Conservation (phyloP, 2,329 filamentous ascomycete genomes). For the Fusarium sp. region DNA sequence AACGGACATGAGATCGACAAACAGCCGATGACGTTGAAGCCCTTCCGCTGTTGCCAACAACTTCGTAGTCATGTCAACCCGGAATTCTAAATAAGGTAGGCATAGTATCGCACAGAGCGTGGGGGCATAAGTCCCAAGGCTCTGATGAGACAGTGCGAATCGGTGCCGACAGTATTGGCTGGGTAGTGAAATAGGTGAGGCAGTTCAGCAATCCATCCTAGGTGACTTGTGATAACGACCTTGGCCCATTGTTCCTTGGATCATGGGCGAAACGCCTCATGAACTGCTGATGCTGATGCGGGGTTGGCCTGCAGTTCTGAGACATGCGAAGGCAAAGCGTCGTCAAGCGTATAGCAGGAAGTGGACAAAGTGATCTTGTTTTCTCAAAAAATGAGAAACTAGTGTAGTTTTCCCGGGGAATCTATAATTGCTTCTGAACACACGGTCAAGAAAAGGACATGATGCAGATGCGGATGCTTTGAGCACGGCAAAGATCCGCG, state of each 20-base stretch:
- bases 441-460: slow-evolving; percentile 30
- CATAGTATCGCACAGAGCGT: slow-evolving; percentile 11
- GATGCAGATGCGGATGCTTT: slow-evolving; percentile 21
- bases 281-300: slow-evolving; percentile 39
- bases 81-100: neutral
- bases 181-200: neutral
- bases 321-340: slow-evolving; percentile 31
- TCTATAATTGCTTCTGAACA: slow-evolving; percentile 53
- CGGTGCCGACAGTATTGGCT: neutral
- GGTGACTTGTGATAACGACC: slow-evolving; percentile 3
- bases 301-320: slow-evolving; percentile 33
- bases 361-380: slow-evolving; percentile 22
- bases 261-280: slow-evolving; percentile 16
- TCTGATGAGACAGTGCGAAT: slow-evolving; percentile 17
- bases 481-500: slow-evolving; percentile 29
- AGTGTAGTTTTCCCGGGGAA: slow-evolving; percentile 52
- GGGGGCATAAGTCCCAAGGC: slow-evolving; percentile 22
- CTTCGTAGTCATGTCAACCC: slow-evolving; percentile 8
- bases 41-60: slow-evolving; percentile 12
- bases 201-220: neutral
- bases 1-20: slow-evolving; percentile 16
- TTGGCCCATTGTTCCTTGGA: slow-evolving; percentile 8
- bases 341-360: slow-evolving; percentile 12
- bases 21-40: slow-evolving; percentile 26
- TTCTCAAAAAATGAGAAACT: slow-evolving; percentile 34